Evolutionary conservation across 2,329 filamentous ascomycete species (phyloP).

Genomic region (Alternaria angustiovoidea): DNA sequence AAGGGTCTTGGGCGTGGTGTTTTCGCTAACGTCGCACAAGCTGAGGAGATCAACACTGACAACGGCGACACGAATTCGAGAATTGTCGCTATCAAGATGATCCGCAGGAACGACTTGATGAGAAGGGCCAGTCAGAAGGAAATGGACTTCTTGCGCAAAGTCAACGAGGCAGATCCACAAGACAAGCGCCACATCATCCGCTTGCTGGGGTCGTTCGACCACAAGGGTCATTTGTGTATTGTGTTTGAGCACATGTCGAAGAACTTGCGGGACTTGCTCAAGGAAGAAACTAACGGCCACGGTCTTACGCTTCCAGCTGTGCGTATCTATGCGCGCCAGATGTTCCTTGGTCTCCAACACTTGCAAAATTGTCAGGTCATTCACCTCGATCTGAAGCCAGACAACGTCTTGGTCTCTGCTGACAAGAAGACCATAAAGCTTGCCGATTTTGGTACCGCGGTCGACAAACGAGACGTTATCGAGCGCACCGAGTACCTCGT

Average conservation of each 20-base stretch:
- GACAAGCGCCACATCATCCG: constrained; percentile 92
- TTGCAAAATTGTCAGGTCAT: constrained; percentile 92
- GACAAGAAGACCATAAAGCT: constrained; percentile 80
- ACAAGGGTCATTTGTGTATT: constrained; percentile 95
- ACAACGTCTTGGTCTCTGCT: constrained; percentile 81
- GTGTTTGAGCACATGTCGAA: constrained; percentile 88
- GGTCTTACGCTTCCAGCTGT: constrained; percentile 91
- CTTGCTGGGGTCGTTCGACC: constrained; percentile 87
- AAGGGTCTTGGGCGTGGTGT: constrained; percentile 90
- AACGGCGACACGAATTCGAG: constrained; percentile 57
- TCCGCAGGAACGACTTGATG: constrained; percentile 95
- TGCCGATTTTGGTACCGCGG: constrained; percentile 95
- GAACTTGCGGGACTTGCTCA: constrained; percentile 91
- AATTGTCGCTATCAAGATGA: constrained; percentile 95
- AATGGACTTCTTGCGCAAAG: constrained; percentile 88
- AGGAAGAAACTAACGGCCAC: constrained; percentile 82
- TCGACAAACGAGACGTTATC: constrained; percentile 81
- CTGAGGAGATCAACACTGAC: constrained; percentile 53
- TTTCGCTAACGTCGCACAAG: constrained; percentile 95
- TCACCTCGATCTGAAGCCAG: constrained; percentile 95
- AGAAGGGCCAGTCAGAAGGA: constrained; percentile 92
- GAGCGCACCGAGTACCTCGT: constrained; percentile 95
- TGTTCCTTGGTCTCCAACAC: constrained; percentile 87
- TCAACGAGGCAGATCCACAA: constrained; percentile 84
- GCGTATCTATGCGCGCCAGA: constrained; percentile 89